Evolutionary conservation across 805 yeast genomes (phyloP).

Genomic region (Saturnispora dispora): DNA sequence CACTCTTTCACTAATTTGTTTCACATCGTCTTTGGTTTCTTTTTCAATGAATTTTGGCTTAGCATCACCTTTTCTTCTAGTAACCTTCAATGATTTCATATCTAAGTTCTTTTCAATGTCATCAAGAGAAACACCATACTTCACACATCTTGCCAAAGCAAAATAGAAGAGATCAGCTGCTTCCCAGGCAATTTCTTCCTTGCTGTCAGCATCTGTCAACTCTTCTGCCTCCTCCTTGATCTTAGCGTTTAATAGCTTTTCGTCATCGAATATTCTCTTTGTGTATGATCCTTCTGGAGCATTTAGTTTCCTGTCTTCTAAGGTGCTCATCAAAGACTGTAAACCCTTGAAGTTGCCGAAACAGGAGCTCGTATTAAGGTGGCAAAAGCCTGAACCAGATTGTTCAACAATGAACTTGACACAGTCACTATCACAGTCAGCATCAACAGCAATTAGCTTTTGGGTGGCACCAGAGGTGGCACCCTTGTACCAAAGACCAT

Average conservation of each 20-base stretch:
- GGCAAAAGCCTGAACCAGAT: constrained; percentile 86
- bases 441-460: constrained; percentile 50
- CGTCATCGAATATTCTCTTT: constrained; percentile 74
- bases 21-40: constrained; percentile 12
- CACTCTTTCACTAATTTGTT: constrained; percentile 19
- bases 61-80: constrained; percentile 94
- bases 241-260: constrained; percentile 68
- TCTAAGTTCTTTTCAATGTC: constrained; percentile 84
- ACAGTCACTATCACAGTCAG: constrained; percentile 92
- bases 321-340: constrained; percentile 54
- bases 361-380: constrained; percentile 71
- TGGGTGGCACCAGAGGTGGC: constrained; percentile 96
- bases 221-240: constrained; percentile 96
- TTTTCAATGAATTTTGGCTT: constrained; percentile 58
- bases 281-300: constrained; percentile 97
- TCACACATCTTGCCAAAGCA: constrained; percentile 44
- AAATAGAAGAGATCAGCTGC: constrained; percentile 80
- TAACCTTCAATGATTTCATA: constrained; percentile 73
- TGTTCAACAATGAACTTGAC: constrained; percentile 81
- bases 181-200: constrained; percentile 82
- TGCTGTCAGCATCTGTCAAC: constrained; percentile 68
- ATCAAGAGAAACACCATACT: constrained; percentile 66
- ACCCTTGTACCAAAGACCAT: constrained; percentile 95
- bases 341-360: constrained; percentile 69
- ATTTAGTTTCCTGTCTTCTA: constrained; percentile 47